Conservation (phyloP, 306 rosid species). For the Medicago ruthenica region DNA sequence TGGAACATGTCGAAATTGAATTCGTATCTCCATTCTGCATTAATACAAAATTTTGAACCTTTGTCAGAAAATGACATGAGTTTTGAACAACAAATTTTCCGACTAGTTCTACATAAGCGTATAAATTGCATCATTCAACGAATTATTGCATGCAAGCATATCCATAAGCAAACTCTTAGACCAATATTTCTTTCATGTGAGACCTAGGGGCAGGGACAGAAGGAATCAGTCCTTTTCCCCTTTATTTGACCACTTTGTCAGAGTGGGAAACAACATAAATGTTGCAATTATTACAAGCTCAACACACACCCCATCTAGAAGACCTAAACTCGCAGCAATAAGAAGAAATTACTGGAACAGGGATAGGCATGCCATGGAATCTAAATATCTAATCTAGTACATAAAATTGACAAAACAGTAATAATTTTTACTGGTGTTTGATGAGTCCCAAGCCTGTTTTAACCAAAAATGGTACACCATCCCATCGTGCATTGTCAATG, state of each 20-base stretch:
- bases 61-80: slow-evolving; percentile 15
- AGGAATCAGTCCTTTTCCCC: neutral
- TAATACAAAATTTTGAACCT: slow-evolving; percentile 20
- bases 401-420: slow-evolving; percentile 14
- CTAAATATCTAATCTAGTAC: slow-evolving; percentile 9
- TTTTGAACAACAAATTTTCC: slow-evolving; percentile 27
- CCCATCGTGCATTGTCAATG: slow-evolving; percentile 96
- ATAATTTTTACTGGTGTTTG: slow-evolving; percentile 72
- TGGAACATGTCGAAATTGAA: slow-evolving; percentile 80
- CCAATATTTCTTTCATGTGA: slow-evolving; percentile 8
- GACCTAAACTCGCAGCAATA: slow-evolving; percentile 21
- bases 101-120: slow-evolving; percentile 19
- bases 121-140: neutral
- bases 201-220: slow-evolving; percentile 6
- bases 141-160: slow-evolving; percentile 18
- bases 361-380: slow-evolving; percentile 17
- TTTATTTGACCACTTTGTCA: neutral
- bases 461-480: slow-evolving; percentile 92
- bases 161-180: slow-evolving; percentile 31
- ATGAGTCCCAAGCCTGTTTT: slow-evolving; percentile 91
- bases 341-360: slow-evolving; percentile 12
- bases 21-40: slow-evolving; percentile 94
- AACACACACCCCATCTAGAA: slow-evolving; percentile 6
- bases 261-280: slow-evolving; percentile 22
- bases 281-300: slow-evolving; percentile 17